Evolutionary conservation across 2,329 filamentous ascomycete genomes (phyloP), one percentile per base, ranked within the genome.

Genomic region (Trichoderma endophyticum): DNA sequence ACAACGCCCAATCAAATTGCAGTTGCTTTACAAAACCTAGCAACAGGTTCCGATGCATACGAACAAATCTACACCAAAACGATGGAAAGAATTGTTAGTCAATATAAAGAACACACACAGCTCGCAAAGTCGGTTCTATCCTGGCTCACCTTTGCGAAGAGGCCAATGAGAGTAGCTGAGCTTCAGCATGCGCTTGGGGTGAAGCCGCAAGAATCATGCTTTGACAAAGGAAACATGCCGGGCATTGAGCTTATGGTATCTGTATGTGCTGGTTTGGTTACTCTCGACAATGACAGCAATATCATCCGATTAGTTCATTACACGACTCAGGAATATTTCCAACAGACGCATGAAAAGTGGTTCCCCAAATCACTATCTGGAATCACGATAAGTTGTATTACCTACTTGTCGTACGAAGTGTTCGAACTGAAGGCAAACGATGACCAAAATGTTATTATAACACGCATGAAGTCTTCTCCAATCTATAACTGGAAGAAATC

Each of bases 121-220:
- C n/a, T n/a, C n/a, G n/a, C n/a, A n/a, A n/a, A n/a, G n/a, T n/a
- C 43, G n/a, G 4, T 48, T 6, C 0, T 48, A 4, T 48, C 43
- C 4, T 48, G 43, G 43, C 18, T 48, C 1, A 6, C 1, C 43
- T 48, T 48, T 0, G 18, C 43, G 6, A 21, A 21, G 43, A 21
- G 43, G 9, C 43, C 43, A 48, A n/a, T 48, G 8, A 48, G 18
- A 11, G n/a, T 48, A 11, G 0, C 4, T 48, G 43, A 51, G 9
- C 43, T 51, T 21, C 43, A 3, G 9, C n/a, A 51, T 2, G 43
- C n/a, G 0, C n/a, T 51, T 1, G n/a, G 1, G 0, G 43, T 48
- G 0, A 1, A 21, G 0, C 18, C 8, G 2, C 2, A 1, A 1
- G 3, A 21, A 1, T 9, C 43, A 2, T 0, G 1, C 2, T 48